These are phyloP conservation scores for Aspergillus hancockii DNA, from an alignment of 495 filamentous ascomycete species.

Conservation along the genomic window DNA sequence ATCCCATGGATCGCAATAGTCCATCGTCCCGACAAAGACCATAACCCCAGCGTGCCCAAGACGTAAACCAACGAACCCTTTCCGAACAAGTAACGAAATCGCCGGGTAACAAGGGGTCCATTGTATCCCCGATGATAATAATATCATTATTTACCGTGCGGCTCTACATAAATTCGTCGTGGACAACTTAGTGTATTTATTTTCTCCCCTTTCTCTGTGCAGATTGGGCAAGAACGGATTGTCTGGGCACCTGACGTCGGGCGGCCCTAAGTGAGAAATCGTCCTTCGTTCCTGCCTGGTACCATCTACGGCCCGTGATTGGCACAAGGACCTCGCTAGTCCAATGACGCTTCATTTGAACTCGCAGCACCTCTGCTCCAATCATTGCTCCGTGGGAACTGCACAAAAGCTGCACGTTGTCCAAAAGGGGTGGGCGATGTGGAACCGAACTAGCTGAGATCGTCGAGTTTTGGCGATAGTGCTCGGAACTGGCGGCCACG, in stretches of 20 bases:
- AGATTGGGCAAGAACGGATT: conserved; percentile 12
- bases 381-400: conserved; percentile 11
- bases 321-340: conserved; percentile 9
- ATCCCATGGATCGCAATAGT: too few relatives aligned
- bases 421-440: conserved; percentile 16
- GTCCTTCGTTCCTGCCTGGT: conserved; percentile 18
- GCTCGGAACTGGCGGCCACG: conserved; percentile 21
- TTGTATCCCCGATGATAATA: not conserved
- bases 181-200: conserved; percentile 11
- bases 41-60: too few relatives aligned
- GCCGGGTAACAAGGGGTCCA: not conserved
- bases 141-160: conserved; percentile 12
- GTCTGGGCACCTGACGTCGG: conserved; percentile 7
- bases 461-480: conserved; percentile 19
- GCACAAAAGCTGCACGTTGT: conserved; percentile 18
- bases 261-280: conserved; percentile 20
- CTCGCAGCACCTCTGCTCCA: conserved; percentile 17
- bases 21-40: too few relatives aligned
- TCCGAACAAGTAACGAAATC: not conserved
- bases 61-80: not conserved
- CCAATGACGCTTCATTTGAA: conserved; percentile 25
- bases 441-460: conserved; percentile 23
- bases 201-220: not conserved
- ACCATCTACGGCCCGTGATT: conserved; percentile 20
- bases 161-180: conserved; percentile 20